phyloP scores from a whole-genome alignment of 78 protist species.

The Speleostelium caveatum region DNA sequence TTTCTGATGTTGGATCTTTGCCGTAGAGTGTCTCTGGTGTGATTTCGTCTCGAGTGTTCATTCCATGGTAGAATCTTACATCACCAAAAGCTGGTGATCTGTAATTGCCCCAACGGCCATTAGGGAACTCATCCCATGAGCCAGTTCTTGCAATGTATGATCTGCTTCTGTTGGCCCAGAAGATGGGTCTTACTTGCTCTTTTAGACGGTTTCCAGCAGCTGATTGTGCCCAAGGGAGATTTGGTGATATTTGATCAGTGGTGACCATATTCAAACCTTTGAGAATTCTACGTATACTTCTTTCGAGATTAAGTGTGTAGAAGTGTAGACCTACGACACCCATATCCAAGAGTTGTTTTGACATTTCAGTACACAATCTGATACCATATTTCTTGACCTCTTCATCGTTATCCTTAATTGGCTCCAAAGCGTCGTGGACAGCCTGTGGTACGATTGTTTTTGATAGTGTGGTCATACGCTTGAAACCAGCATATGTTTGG shows the following conservation, averaged over 20 bases:
- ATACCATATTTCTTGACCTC: conserved; percentile 94
- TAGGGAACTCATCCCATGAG: conserved; percentile 98
- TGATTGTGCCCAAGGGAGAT: conserved; percentile 81
- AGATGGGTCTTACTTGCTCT: conserved; percentile 95
- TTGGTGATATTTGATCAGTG: conserved; percentile 23
- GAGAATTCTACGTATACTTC: conserved; percentile 74
- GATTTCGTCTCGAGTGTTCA: background rate
- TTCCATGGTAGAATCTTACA: conserved; percentile 86
- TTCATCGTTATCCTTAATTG: conserved; percentile 92
- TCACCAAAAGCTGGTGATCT: conserved; percentile 97
- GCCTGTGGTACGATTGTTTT: conserved; percentile 77
- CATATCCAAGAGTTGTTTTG: conserved; percentile 37
- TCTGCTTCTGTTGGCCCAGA: conserved; percentile 94
- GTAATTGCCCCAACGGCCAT: conserved; percentile 95
- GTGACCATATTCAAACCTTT: conserved; percentile 41
- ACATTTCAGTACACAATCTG: conserved; percentile 80
- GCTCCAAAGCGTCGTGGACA: conserved; percentile 80
- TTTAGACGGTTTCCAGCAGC: conserved; percentile 55
- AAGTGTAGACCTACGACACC: conserved; percentile 95
- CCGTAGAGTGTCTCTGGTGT: conserved; percentile 59
- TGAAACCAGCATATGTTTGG: conserved; percentile 88
- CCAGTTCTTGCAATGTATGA: conserved; percentile 89
- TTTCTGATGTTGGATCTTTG: conserved; percentile 5
- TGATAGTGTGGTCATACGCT: conserved; percentile 89
- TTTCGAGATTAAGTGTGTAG: conserved; percentile 96